phyloP scores from a whole-genome alignment of 2,329 filamentous ascomycete species.

The Aspergillus versicolor region DNA sequence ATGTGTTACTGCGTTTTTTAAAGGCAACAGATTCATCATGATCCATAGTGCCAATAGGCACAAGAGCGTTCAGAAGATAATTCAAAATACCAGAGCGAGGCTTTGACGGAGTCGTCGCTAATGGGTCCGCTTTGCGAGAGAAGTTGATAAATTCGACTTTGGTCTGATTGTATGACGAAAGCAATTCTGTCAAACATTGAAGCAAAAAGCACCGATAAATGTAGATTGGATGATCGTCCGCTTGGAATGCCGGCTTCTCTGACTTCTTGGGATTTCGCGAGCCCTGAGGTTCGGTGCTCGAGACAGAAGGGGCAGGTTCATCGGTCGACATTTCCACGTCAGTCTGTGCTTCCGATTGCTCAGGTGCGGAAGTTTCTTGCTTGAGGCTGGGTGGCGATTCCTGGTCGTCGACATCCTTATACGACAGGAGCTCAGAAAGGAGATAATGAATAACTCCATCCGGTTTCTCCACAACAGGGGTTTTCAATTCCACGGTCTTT shows the following conservation, averaged over 20 bases:
- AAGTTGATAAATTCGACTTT: conserved; percentile 99
- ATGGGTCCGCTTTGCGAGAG: conserved; percentile 83
- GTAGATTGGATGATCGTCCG: conserved; percentile 92
- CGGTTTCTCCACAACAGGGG: conserved; percentile 83
- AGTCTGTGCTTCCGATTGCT: conserved; percentile 33
- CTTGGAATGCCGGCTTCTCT: conserved; percentile 76
- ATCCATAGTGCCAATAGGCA: conserved; percentile 64
- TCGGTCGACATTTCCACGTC: conserved; percentile 54
- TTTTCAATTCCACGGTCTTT: conserved; percentile 71
- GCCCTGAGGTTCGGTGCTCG: conserved; percentile 29
- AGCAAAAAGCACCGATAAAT: conserved; percentile 95
- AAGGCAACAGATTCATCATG: conserved; percentile 71
- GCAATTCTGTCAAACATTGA: conserved; percentile 84
- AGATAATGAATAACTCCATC: conserved; percentile 96
- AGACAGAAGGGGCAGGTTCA: conserved; percentile 35
- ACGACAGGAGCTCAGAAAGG: conserved; percentile 86
- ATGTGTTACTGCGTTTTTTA: conserved; percentile 84
- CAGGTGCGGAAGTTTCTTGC: conserved; percentile 27
- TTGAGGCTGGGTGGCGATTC: conserved; percentile 49
- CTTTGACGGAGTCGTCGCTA: conserved; percentile 85
- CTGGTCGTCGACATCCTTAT: conserved; percentile 88
- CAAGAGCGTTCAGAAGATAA: conserved; percentile 81
- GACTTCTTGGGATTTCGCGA: conserved; percentile 57
- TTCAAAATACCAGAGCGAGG: conserved; percentile 90
- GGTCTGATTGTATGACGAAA: conserved; percentile 87